Evolutionary conservation across 371 early-diverging fungal species (phyloP).

Genomic region (Rhizomucor pusillus): DNA sequence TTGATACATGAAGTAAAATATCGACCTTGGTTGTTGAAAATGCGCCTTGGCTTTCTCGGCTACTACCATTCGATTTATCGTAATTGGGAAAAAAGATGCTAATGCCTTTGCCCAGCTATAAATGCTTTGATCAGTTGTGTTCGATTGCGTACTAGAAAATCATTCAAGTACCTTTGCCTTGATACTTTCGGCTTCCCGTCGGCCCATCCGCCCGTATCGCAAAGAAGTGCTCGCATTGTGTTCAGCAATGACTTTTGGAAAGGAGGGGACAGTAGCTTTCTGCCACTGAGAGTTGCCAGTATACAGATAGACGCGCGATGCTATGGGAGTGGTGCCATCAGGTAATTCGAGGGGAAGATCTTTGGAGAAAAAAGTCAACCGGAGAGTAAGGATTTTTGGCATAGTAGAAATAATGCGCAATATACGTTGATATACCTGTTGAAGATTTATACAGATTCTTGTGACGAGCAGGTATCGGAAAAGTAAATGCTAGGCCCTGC

Average conservation of each 20-base stretch:
- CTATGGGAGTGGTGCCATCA: conserved; percentile 76
- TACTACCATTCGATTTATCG: conserved; percentile 6
- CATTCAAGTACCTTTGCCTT: conserved; percentile 45
- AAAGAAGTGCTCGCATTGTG: conserved; percentile 36
- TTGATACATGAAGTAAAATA: conserved; percentile 45
- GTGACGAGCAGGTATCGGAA: conserved; percentile 67
- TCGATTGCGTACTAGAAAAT: neutral
- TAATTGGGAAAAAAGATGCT: conserved; percentile 34
- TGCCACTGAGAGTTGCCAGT: conserved; percentile 51
- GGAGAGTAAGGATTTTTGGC: too few species aligned
- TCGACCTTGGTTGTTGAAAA: conserved; percentile 28
- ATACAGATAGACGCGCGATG: conserved; percentile 60
- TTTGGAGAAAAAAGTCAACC: too few species aligned
- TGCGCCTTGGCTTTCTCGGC: too few species aligned
- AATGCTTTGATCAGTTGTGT: conserved; percentile 2
- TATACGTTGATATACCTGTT: too few species aligned
- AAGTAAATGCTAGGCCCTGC: conserved; percentile 70
- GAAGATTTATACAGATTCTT: conserved; percentile 46
- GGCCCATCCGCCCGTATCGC: conserved; percentile 31
- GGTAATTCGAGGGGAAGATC: conserved; percentile 73
- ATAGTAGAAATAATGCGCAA: too few species aligned
- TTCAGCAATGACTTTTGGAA: conserved; percentile 43
- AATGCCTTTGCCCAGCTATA: conserved; percentile 39
- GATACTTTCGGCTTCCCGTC: conserved; percentile 48
- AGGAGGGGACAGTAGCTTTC: conserved; percentile 40